These are phyloP conservation scores for Epichloe amarillans DNA, from an alignment of 2,329 filamentous ascomycete species.

Conservation along the genomic window DNA sequence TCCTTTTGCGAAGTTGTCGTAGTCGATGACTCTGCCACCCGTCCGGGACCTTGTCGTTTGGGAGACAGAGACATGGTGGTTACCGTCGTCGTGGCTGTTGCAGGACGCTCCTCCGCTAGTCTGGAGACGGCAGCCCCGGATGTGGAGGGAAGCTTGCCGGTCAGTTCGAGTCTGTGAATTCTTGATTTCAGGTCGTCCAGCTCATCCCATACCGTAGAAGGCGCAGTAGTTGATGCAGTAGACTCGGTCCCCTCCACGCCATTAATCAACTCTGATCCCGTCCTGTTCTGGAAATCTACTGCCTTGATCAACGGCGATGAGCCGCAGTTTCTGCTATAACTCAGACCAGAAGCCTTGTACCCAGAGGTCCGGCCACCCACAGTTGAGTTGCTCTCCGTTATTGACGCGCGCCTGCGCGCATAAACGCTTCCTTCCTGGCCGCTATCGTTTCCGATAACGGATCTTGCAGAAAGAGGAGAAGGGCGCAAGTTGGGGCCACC, in stretches of 20 bases:
- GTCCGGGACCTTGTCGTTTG: slow-evolving; percentile 39
- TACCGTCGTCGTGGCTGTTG: slow-evolving; percentile 79
- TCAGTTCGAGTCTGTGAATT: slow-evolving; percentile 79
- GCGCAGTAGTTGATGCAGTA: slow-evolving; percentile 72
- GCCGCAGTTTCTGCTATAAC: slow-evolving; percentile 30
- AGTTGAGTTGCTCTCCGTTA: slow-evolving; percentile 32
- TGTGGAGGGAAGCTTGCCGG: slow-evolving; percentile 72
- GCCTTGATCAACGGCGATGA: slow-evolving; percentile 45
- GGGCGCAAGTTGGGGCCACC: slow-evolving; percentile 22
- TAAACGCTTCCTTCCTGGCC: slow-evolving; percentile 16
- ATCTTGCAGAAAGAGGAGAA: slow-evolving; percentile 36
- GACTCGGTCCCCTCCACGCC: slow-evolving; percentile 64
- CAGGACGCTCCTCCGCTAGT: slow-evolving; percentile 65
- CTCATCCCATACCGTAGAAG: slow-evolving; percentile 95
- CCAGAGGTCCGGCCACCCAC: slow-evolving; percentile 29
- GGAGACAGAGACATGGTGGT: slow-evolving; percentile 88
- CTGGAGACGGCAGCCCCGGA: slow-evolving; percentile 69
- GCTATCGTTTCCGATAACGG: slow-evolving; percentile 33
- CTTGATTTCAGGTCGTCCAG: slow-evolving; percentile 89
- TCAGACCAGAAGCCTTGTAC: slow-evolving; percentile 22
- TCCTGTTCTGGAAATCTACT: slow-evolving; percentile 19
- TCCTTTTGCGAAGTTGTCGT: slow-evolving; percentile 36
- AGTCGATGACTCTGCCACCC: slow-evolving; percentile 23
- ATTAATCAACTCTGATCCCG: slow-evolving; percentile 21
- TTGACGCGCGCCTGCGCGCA: slow-evolving; percentile 26